Percentiles rank a stretch among this genome's conserved stretches.
phyloP scores from a whole-genome alignment of 768 basidiomycete species.

The Trametopsis cervina region DNA sequence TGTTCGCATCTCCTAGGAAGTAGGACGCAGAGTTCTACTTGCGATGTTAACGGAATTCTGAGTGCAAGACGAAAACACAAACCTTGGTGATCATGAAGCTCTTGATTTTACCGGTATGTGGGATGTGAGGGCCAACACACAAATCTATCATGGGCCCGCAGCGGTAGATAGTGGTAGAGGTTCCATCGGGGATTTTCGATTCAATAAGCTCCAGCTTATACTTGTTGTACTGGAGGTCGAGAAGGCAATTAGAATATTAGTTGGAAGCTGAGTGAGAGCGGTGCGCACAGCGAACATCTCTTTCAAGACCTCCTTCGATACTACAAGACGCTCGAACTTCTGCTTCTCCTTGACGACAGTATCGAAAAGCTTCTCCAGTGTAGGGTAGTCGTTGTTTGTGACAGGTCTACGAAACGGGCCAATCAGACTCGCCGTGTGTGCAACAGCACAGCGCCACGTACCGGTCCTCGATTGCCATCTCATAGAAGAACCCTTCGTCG shows the following conservation, averaged over 20 bases:
- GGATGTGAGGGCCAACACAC: conserved; percentile 95
- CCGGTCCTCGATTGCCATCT: conserved; percentile 89
- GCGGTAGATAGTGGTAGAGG: conserved; percentile 95
- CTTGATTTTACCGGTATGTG: conserved; percentile 97
- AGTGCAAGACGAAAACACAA: not conserved
- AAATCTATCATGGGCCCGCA: conserved; percentile 99
- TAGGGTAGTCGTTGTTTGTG: conserved; percentile 74
- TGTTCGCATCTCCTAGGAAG: conserved; percentile 89
- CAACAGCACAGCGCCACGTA: conserved; percentile 26
- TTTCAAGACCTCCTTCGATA: conserved; percentile 90
- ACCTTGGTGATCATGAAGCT: conserved; percentile 96
- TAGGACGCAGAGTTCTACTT: conserved; percentile 91
- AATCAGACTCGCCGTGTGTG: no score
- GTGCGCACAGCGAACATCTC: conserved; percentile 84
- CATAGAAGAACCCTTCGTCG: conserved; percentile 98
- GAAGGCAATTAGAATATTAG: conserved; percentile 3
- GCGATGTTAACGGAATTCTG: conserved; percentile 3
- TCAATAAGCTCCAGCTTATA: conserved; percentile 97
- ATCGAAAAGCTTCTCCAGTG: conserved; percentile 85
- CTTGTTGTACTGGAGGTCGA: conserved; percentile 90
- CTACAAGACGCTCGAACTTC: conserved; percentile 89
- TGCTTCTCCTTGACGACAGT: conserved; percentile 93
- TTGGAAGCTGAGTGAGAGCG: not conserved
- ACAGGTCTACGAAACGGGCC: conserved; percentile 53
- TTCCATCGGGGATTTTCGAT: conserved; percentile 92